A percentile compares a stretch with the other conserved stretches of the same genome.
Conservation (phyloP, 192 early-diverging fungal genomes). For the Endogone sp. region DNA sequence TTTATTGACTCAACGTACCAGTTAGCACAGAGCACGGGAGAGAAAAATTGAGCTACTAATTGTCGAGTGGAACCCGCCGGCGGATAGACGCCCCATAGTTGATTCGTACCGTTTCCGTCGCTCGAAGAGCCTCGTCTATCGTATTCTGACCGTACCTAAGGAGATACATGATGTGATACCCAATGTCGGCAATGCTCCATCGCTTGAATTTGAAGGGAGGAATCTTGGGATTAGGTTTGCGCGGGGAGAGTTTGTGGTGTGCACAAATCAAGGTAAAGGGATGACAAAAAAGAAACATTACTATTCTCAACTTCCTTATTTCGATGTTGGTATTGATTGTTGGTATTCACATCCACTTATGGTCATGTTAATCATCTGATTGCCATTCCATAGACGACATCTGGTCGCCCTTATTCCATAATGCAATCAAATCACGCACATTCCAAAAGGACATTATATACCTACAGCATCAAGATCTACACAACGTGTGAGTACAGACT, state of each 20-base stretch:
- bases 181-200: constrained; percentile 25
- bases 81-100: constrained; percentile 7
- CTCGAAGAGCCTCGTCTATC: constrained; percentile 20
- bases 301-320: neutral
- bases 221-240: constrained; percentile 34
- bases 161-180: constrained; percentile 22
- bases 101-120: constrained; percentile 29
- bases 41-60: constrained; percentile 19
- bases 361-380: neutral
- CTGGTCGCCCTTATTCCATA: constrained; percentile 31
- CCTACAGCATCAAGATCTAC: constrained; percentile 24
- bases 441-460: constrained; percentile 26
- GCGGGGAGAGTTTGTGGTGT: constrained; percentile 30
- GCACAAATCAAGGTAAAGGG: constrained; percentile 33
- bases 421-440: constrained; percentile 27
- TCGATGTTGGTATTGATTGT: too few relatives aligned
- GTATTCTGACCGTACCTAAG: constrained; percentile 29
- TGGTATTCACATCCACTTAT: too few relatives aligned
- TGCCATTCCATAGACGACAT: constrained; percentile 20
- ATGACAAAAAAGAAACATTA: neutral
- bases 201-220: constrained; percentile 35
- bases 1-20: constrained; percentile 24
- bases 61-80: constrained; percentile 26
- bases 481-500: constrained; percentile 24
- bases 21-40: constrained; percentile 15